Conservation (phyloP, 164 flowering plant genomes). For the Berberis vulgaris region DNA sequence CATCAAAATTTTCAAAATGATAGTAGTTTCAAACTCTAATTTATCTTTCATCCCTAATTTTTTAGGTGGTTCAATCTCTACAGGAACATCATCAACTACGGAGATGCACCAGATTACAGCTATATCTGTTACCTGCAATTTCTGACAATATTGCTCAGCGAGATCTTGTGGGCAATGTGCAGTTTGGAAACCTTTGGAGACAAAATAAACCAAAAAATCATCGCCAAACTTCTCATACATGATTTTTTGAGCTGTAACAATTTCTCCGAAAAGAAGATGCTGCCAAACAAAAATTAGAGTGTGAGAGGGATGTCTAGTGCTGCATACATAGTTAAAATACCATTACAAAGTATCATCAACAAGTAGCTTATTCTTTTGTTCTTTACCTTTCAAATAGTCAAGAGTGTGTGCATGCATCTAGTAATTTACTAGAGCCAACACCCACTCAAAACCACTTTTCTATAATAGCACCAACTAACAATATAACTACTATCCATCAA, state of each 20-base stretch:
- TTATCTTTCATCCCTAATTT: no score
- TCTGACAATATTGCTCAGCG: constrained; percentile 76
- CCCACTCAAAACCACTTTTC: no score
- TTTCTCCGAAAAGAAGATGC: constrained; percentile 88
- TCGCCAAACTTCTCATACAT: constrained; percentile 96
- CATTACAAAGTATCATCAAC: background rate
- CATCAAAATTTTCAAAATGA: no score
- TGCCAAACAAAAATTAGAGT: constrained; percentile 24
- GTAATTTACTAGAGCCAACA: no score
- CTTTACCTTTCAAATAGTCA: no score
- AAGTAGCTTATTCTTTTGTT: background rate
- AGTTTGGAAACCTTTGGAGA: constrained; percentile 54
- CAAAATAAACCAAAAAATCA: constrained; percentile 61
- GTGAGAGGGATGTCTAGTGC: background rate
- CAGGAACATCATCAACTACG: no score
- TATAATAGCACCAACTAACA: no score
- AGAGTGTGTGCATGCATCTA: no score
- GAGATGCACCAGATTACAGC: no score
- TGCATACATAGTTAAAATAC: background rate
- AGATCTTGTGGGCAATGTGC: constrained; percentile 75
- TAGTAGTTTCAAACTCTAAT: no score
- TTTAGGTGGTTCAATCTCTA: no score
- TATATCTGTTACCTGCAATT: constrained; percentile 59
- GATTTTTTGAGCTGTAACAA: constrained; percentile 78
- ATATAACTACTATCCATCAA: no score